Evolutionary conservation across 495 filamentous ascomycete genomes (phyloP), one percentile per base, ranked within the genome.

Genomic region (Hyaloscypha variabilis): DNA sequence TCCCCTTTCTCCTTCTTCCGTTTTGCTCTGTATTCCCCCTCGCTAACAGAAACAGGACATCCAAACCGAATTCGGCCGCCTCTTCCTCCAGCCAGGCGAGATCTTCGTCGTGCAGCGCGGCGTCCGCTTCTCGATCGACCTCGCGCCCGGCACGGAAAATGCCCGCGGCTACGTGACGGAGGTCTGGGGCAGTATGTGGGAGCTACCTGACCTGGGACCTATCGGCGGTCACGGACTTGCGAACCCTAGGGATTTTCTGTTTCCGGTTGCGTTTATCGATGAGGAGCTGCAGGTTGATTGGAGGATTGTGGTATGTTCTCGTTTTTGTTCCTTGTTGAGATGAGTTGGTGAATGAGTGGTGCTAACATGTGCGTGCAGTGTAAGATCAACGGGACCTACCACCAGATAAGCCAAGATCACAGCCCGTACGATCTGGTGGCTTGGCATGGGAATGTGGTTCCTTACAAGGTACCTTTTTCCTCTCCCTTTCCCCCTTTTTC

Each of bases 371-470:
- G 11, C 11, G 30, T 5, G 11, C 11, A 34, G 30, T 34, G 82
- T 76, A 92, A 92, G 71, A 85, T 90, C 66, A 80, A 83, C 62
- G 89, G 88, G 66, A 81, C 82, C 29, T 83, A 91, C 56, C 87
- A 85, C 76, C 77, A 80, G 1, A 87, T 87, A 14, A 79, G 81
- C 60, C 91, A 93, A 77, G 74, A 78, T 19, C 91, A 93, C 75
- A 90, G 85, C 0, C 91, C 91, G 11, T 96, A 93, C 69, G 91
- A 96, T 67, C 82, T 96, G 0, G 91, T 93, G 8, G 89, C 90
- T 21, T 96, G 92, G 92, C 91, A 94, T 69, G 87, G 88, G 58
- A 80, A 78, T 69, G 93, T 92, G 73, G 90, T 91, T 71, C 91
- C 92, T 1, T 94, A 89, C 84, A 96, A 96, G 24, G 60, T 64